Evolutionary conservation across 2,329 filamentous ascomycete genomes (phyloP).

Genomic region (Penicillium oxalicum): DNA sequence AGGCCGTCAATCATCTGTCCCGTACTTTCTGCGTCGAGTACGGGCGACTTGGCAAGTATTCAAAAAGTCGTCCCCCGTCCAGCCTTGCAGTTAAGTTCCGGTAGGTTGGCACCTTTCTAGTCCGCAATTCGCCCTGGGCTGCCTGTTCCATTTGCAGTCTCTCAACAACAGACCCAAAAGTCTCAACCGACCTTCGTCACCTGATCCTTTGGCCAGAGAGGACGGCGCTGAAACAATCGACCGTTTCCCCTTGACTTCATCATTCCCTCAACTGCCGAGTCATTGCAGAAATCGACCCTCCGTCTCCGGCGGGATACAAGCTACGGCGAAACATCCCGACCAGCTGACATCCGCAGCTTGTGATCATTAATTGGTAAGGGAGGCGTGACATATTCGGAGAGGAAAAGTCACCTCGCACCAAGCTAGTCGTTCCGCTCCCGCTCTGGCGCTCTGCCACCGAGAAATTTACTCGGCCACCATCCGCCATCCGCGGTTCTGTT

Average conservation of each 20-base stretch:
- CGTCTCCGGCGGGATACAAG: background rate
- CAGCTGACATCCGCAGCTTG: background rate
- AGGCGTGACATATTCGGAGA: too few relatives aligned
- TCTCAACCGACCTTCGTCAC: background rate
- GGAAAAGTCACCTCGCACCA: background rate
- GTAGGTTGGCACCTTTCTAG: too few relatives aligned
- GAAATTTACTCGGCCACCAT: background rate
- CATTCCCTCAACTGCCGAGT: background rate
- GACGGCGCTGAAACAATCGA: too few relatives aligned
- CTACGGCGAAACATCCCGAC: background rate
- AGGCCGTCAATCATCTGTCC: too few relatives aligned
- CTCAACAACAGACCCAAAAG: too few relatives aligned
- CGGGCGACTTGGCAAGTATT: too few relatives aligned
- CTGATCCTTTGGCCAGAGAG: too few relatives aligned
- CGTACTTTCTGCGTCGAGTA: too few relatives aligned
- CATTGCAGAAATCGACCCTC: background rate
- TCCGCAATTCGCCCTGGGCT: too few relatives aligned
- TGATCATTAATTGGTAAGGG: background rate
- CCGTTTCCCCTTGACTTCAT: constrained; percentile 1
- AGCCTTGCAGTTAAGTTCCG: too few relatives aligned
- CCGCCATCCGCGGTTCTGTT: background rate
- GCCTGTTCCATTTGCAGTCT: too few relatives aligned
- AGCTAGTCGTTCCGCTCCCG: background rate
- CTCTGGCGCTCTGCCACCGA: background rate
- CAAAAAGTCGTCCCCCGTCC: too few relatives aligned